Conservation (phyloP, 768 basidiomycete species). For the Panaeolus cyanescens region DNA sequence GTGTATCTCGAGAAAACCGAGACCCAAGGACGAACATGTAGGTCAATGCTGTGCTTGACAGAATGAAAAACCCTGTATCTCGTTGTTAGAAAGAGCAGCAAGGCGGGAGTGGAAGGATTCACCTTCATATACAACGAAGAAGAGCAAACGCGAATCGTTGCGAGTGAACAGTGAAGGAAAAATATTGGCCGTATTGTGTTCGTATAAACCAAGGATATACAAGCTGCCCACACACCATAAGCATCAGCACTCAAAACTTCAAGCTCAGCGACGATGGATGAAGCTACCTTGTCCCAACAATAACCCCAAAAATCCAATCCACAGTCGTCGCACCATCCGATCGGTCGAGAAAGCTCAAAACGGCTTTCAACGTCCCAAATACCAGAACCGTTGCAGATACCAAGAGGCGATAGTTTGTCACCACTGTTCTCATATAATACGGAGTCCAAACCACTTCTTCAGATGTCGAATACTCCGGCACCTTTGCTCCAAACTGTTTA, state of each 20-base stretch:
- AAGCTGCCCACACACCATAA: background rate
- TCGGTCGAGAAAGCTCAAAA: background rate
- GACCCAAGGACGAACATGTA: background rate
- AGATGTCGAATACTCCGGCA: conserved; percentile 1
- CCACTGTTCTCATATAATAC: background rate
- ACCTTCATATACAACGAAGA: background rate
- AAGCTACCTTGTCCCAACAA: conserved; percentile 3
- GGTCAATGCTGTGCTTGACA: background rate
- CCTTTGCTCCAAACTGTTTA: background rate
- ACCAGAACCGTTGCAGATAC: conserved; percentile 2
- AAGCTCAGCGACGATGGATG: background rate
- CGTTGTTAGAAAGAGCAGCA: background rate
- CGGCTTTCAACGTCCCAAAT: conserved; percentile 13
- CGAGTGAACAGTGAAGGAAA: background rate
- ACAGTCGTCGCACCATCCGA: conserved; percentile 8
- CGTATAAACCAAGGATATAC: conserved; percentile 7
- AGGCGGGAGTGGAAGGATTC: background rate
- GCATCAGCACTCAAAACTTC: background rate
- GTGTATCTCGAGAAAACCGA: background rate
- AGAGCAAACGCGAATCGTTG: background rate
- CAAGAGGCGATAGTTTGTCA: conserved; percentile 12
- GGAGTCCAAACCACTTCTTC: background rate
- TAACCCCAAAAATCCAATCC: conserved; percentile 12
- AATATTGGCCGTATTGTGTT: conserved; percentile 2
- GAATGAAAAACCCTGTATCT: background rate